Evolutionary conservation across 371 early-diverging fungal species (phyloP).

Genomic region (Apophysomyces sp.): DNA sequence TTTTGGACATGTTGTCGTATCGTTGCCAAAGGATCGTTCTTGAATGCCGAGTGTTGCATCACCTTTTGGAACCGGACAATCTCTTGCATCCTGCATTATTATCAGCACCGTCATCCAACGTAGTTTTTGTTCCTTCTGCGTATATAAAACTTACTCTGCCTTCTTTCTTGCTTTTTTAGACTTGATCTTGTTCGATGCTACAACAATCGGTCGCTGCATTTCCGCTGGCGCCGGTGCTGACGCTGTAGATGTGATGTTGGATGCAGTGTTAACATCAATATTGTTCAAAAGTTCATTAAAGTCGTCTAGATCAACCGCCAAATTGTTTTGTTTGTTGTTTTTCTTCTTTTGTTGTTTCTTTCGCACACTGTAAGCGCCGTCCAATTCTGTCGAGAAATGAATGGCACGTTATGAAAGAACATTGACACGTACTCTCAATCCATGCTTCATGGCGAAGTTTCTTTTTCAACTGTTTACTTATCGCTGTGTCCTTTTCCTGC

Average conservation of each 20-base stretch:
- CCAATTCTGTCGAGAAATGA: slow-evolving; percentile 38
- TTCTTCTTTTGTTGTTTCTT: slow-evolving; percentile 48
- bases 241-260: slow-evolving; percentile 8
- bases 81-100: slow-evolving; percentile 52
- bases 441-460: slow-evolving; percentile 58
- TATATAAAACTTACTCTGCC: slow-evolving; percentile 45
- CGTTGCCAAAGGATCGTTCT: slow-evolving; percentile 64
- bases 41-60: slow-evolving; percentile 66
- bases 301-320: slow-evolving; percentile 35
- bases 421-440: slow-evolving; percentile 49
- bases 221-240: slow-evolving; percentile 13
- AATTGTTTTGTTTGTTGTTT: slow-evolving; percentile 27
- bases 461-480: slow-evolving; percentile 49
- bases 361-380: slow-evolving; percentile 46
- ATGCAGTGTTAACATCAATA: slow-evolving; percentile 15
- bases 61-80: slow-evolving; percentile 73
- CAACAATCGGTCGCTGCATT: slow-evolving; percentile 17
- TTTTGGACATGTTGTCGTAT: slow-evolving; percentile 74
- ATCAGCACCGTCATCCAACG: neutral
- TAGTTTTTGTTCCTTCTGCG: neutral
- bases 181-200: slow-evolving; percentile 35
- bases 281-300: slow-evolving; percentile 46
- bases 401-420: neutral
- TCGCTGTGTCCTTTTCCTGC: slow-evolving; percentile 19
- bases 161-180: slow-evolving; percentile 52